Base-by-base conservation (phyloP, 805 yeast species). In the Schwanniomyces polymorphus region DNA sequence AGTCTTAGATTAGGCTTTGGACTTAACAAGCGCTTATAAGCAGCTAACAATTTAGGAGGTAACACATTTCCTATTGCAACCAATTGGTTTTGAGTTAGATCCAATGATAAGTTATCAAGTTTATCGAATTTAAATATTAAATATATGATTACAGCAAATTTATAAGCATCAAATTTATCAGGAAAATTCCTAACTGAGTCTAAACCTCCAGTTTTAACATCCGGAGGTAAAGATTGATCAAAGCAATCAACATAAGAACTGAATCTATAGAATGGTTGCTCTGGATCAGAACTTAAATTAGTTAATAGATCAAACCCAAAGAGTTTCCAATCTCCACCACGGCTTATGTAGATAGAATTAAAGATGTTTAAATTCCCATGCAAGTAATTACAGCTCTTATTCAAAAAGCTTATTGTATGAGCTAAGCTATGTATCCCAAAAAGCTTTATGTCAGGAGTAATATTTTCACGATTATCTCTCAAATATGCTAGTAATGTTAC, bases 251-350 rank as follows among this genome's bases (percentile, higher is more conserved):
- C 53, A 28, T 18, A 51, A 34, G 40, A 56, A n/a, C 60, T 73
- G 37, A 61, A 60, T 31, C 75, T 61, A 51, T 72, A 78, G 9
- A 68, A 60, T 17, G 77, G 76, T 42, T 66, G 72, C 16, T 76
- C 75, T 16, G 76, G 75, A 51, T 74, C 83, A 4, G 78, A 69
- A 8, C 55, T 68, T 38, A 78, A 60, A 45, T 72, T 78, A 1
- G 85, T 75, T 29, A 82, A 65, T 1, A 85, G 63, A 63, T 91
- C 97, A 57, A 91, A 82, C 1, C 97, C 96, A 48, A 87, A 86
- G 25, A 91, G 61, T 49, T 82, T 85, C 92, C 96, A 89, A 58
- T 87, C 95, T 11, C 97, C 96, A 27, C 74, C 78, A 10, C 45
- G 43, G 45, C 80, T 85, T 12, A 88, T 82, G 60, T 70, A 91